These are phyloP conservation scores for Firmiana major DNA, from an alignment of 345 rosid species.

Conservation along the genomic window DNA sequence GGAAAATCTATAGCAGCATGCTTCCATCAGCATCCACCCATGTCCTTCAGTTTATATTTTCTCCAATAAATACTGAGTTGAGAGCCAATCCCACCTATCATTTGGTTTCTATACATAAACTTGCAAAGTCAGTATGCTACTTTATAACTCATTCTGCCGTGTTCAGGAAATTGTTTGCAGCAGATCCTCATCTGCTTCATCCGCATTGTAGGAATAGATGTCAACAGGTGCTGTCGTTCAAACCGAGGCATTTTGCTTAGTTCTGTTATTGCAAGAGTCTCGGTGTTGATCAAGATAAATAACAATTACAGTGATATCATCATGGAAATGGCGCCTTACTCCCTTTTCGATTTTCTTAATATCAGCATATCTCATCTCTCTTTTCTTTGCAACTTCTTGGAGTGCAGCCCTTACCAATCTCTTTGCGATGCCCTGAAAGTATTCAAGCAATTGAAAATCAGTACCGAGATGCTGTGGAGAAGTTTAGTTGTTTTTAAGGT, in stretches of 20 bases:
- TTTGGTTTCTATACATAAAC: conserved; percentile 2
- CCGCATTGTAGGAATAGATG: conserved; percentile 58
- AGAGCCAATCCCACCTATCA: background rate
- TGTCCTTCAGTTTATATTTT: background rate
- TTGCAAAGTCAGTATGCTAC: conserved; percentile 3
- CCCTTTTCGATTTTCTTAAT: conserved; percentile 57
- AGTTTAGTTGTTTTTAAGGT: background rate
- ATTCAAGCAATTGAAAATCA: background rate
- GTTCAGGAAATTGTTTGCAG: conserved; percentile 21
- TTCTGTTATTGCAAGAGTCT: conserved; percentile 24
- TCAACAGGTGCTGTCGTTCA: conserved; percentile 68
- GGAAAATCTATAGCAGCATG: conserved; percentile 12
- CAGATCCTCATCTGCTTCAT: conserved; percentile 39
- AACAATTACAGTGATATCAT: conserved; percentile 69
- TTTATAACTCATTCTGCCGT: background rate
- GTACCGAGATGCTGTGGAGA: background rate
- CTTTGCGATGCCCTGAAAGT: conserved; percentile 64
- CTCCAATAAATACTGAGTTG: background rate
- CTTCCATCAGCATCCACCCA: conserved; percentile 20
- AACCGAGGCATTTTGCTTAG: conserved; percentile 28
- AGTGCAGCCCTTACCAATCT: conserved; percentile 68
- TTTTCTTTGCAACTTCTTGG: conserved; percentile 66
- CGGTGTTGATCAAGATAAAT: conserved; percentile 65
- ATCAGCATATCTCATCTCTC: conserved; percentile 61
- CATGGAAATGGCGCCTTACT: conserved; percentile 70